phyloP scores from a whole-genome alignment of 805 yeast genomes.

The Huiozyma naganishii region DNA sequence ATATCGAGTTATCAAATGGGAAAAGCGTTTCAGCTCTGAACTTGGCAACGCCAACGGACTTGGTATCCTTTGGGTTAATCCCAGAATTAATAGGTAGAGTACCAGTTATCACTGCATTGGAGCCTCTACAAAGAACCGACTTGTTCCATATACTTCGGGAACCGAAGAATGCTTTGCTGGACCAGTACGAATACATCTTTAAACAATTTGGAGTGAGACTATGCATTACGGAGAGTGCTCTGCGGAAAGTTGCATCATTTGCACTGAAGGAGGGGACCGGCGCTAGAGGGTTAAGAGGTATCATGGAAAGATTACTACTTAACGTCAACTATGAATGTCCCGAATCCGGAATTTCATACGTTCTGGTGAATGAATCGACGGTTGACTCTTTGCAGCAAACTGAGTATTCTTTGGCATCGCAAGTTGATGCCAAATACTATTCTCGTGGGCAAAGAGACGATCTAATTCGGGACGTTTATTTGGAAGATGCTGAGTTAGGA shows the following conservation, averaged over 20 bases:
- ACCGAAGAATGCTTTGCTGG: slow-evolving; percentile 44
- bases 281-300: slow-evolving; percentile 48
- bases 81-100: slow-evolving; percentile 53
- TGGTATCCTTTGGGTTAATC: slow-evolving; percentile 42
- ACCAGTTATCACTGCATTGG: slow-evolving; percentile 42
- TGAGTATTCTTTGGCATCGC: slow-evolving; percentile 23
- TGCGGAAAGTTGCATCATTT: slow-evolving; percentile 36
- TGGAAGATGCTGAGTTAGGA: slow-evolving; percentile 34
- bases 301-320: slow-evolving; percentile 41
- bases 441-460: slow-evolving; percentile 34
- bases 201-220: slow-evolving; percentile 41
- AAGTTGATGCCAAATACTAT: slow-evolving; percentile 34
- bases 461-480: slow-evolving; percentile 31
- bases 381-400: slow-evolving; percentile 31
- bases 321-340: slow-evolving; percentile 51
- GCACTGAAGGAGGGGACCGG: slow-evolving; percentile 48
- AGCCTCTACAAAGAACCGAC: slow-evolving; percentile 36
- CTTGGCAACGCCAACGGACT: slow-evolving; percentile 39
- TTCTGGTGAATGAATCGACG: slow-evolving; percentile 36
- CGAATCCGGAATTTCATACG: slow-evolving; percentile 42
- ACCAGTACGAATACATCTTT: slow-evolving; percentile 45
- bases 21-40: slow-evolving; percentile 33
- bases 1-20: slow-evolving; percentile 30
- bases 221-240: slow-evolving; percentile 38
- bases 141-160: slow-evolving; percentile 40